Evolutionary conservation across 78 protist species (phyloP).

Genomic region (Carpediemonas membranifera): DNA sequence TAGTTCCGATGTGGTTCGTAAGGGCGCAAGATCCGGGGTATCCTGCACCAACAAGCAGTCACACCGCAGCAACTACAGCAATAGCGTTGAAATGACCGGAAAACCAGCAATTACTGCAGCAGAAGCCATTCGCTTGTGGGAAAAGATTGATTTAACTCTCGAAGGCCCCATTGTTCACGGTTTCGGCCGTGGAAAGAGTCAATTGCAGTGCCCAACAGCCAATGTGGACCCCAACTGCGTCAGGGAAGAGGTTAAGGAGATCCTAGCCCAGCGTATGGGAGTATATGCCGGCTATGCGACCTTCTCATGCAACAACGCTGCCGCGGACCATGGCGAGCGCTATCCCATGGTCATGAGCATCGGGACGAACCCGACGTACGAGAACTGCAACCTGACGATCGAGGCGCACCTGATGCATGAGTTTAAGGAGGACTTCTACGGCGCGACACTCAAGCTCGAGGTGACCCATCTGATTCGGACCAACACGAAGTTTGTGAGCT

Average conservation of each 20-base stretch:
- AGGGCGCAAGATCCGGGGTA: too few relatives aligned
- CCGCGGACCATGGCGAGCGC: too few relatives aligned
- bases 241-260: not conserved
- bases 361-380: constrained; percentile 21
- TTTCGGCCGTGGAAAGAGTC: not conserved
- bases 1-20: too few relatives aligned
- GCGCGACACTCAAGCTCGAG: not conserved
- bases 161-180: constrained; percentile 3
- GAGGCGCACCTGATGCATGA: constrained; percentile 23
- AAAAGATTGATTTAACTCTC: not conserved
- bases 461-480: not conserved
- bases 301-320: too few relatives aligned
- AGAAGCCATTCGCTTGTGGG: not conserved
- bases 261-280: not conserved
- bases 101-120: too few relatives aligned
- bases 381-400: not conserved
- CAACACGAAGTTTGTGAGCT: not conserved
- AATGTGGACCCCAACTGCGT: not conserved
- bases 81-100: too few relatives aligned
- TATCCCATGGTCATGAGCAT: constrained; percentile 1
- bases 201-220: constrained; percentile 8
- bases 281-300: not conserved
- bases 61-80: too few relatives aligned
- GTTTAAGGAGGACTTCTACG: constrained; percentile 22
- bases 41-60: too few relatives aligned